phyloP scores from a whole-genome alignment of 768 basidiomycete species.

The Pleurotus sapidus region DNA sequence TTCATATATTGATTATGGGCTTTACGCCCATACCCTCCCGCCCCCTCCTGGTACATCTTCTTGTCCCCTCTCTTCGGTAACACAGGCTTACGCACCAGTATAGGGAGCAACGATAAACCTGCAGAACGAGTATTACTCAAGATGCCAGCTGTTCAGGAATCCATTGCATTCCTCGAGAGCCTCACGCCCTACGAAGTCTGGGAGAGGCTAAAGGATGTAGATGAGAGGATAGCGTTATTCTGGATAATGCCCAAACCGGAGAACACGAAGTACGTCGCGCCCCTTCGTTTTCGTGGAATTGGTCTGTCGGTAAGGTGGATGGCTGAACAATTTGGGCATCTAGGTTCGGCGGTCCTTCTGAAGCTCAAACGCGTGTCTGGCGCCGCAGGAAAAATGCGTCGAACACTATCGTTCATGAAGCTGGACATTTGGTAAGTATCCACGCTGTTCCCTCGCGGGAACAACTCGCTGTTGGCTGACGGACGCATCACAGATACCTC shows the following conservation, averaged over 20 bases:
- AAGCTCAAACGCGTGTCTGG: background rate
- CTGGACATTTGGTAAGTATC: background rate
- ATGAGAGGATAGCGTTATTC: conserved; percentile 45
- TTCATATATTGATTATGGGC: conserved; percentile 58
- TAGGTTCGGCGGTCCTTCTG: background rate
- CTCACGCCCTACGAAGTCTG: conserved; percentile 39
- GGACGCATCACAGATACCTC: background rate
- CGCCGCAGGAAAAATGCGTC: background rate
- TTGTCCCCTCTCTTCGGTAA: too few relatives aligned
- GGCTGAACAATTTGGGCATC: background rate
- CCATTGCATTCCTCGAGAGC: conserved; percentile 52
- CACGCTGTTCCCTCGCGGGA: background rate
- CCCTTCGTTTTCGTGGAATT: background rate
- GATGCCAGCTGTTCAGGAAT: conserved; percentile 66
- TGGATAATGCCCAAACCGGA: conserved; percentile 47
- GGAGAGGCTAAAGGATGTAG: conserved; percentile 39
- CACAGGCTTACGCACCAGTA: background rate
- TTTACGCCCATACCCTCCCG: conserved; percentile 24
- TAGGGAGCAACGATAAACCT: conserved; percentile 18
- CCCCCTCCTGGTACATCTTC: background rate
- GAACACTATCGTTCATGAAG: background rate
- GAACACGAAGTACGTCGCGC: background rate
- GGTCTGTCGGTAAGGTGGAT: background rate
- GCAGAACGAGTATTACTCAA: conserved; percentile 53
- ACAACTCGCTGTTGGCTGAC: background rate